These are phyloP conservation scores for Pleurotus salmoneostramineus DNA, from an alignment of 768 basidiomycete genomes.

Conservation along the genomic window DNA sequence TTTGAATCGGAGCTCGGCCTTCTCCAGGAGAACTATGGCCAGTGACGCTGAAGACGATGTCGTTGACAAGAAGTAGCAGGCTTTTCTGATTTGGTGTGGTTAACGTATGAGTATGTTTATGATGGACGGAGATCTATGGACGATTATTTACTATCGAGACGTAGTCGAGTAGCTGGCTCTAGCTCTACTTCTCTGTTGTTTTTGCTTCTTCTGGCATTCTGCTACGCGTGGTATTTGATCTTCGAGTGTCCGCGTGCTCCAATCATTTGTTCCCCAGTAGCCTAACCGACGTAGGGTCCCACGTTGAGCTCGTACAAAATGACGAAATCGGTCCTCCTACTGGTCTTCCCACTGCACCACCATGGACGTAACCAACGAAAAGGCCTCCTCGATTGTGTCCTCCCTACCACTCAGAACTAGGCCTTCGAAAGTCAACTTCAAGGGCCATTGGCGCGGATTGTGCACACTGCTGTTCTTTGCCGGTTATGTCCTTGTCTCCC, in stretches of 20 bases:
- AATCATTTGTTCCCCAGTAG: too few species aligned
- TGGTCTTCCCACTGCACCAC: neutral
- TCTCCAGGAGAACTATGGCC: constrained; percentile 76
- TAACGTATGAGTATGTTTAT: neutral
- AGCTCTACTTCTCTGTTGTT: too few species aligned
- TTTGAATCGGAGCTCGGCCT: constrained; percentile 44
- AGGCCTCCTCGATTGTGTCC: neutral
- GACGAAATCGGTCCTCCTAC: neutral
- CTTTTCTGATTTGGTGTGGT: neutral
- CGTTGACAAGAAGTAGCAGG: constrained; percentile 28
- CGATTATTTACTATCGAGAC: neutral
- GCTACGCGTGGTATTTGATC: too few species aligned
- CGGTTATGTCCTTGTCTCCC: neutral
- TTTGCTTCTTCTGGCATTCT: too few species aligned
- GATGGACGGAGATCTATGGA: neutral
- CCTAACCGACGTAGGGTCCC: neutral
- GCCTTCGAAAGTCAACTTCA: neutral
- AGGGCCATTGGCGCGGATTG: neutral
- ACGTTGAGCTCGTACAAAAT: neutral
- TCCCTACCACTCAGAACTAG: neutral
- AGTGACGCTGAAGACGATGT: constrained; percentile 81
- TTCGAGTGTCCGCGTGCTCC: too few species aligned
- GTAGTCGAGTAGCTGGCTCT: neutral
- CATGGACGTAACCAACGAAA: neutral
- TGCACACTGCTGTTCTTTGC: neutral